These are phyloP conservation scores for Oryza glaberrima DNA, from an alignment of 176 grass and related monocot genomes.

Conservation along the genomic window DNA sequence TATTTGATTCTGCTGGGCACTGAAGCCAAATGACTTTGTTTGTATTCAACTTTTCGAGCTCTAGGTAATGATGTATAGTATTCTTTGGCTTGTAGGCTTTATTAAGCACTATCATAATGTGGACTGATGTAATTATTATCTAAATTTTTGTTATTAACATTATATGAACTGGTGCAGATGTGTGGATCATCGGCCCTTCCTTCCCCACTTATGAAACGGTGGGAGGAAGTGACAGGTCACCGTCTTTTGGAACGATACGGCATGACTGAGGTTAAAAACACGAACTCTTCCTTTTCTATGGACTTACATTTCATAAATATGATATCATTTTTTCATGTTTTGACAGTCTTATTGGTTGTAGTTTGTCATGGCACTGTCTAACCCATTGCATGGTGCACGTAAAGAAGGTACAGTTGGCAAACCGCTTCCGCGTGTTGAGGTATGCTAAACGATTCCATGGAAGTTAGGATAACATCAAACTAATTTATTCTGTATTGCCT, in stretches of 20 bases:
- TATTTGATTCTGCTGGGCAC: neutral
- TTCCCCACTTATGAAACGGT: slow-evolving; percentile 87
- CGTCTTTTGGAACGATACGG: slow-evolving; percentile 93
- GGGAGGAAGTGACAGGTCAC: slow-evolving; percentile 90
- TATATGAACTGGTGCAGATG: slow-evolving; percentile 69
- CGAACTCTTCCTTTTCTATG: slow-evolving; percentile 8
- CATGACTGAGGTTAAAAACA: slow-evolving; percentile 85
- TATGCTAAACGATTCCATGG: slow-evolving; percentile 41
- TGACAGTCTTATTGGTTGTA: slow-evolving; percentile 46
- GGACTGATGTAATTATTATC: neutral
- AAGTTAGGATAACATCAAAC: slow-evolving; percentile 25
- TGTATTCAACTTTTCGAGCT: neutral
- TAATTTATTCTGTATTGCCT: slow-evolving; percentile 37
- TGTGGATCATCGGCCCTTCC: slow-evolving; percentile 98
- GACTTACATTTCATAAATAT: slow-evolving; percentile 1
- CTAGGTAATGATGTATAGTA: neutral
- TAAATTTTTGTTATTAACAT: slow-evolving; percentile 12
- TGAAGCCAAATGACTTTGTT: slow-evolving; percentile 18
- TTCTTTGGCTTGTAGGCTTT: neutral
- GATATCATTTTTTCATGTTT: slow-evolving; percentile 13
- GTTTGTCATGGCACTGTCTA: slow-evolving; percentile 98
- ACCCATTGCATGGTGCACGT: slow-evolving; percentile 79
- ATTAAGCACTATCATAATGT: neutral
- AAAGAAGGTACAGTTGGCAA: slow-evolving; percentile 93
- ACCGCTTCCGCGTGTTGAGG: slow-evolving; percentile 87